Base-by-base conservation (phyloP, 331 rosid genomes). In the Quercus lobata region DNA sequence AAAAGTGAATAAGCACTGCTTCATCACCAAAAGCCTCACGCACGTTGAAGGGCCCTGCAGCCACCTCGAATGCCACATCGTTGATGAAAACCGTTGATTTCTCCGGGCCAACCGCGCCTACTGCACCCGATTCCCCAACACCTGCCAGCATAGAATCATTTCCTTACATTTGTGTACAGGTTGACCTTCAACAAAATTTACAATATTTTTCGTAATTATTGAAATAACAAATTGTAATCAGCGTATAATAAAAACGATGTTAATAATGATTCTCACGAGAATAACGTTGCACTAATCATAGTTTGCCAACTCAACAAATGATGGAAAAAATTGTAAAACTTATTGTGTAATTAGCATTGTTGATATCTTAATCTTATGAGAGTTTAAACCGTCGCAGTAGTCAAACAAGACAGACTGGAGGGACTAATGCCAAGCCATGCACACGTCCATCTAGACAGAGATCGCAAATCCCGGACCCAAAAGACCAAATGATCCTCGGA, bases 1-100 rank as follows among this genome's bases (percentile, higher is more conserved):
- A 81, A 18, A 92, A 83, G 85, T 95, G 90, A 74, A 95, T 79
- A 44, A 95, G 94, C 16, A 91, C 93, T 22, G 87, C 94, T 12
- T 87, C 97, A 46, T 86, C 93, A 11, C 99, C 99, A 77, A 95
- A 93, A 18, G 98, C 96, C 84, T 86, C 98, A 2, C 97, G 86
- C 66, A 95, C 89, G 80, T 89, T 91, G 86, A 95, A 90, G 2
- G 93, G 94, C 12, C 97, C 94, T 65, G 79, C 78, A 0, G 78
- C 82, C 57, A 95, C 97, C 84, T 95, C 99, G 66, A 93, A 93
- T 5, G 91, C 96, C 71, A 93, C 91, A 76, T 92, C 98, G 81
- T 95, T 95, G 44, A 95, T 93, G 88, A 95, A 89, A 80, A 93
- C 98, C 82, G 89, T 91, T 62, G 84, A 84, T 87, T 83, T 91